phyloP scores from a whole-genome alignment of 192 early-diverging fungal species.

The Rhizoclosmatium sp. region DNA sequence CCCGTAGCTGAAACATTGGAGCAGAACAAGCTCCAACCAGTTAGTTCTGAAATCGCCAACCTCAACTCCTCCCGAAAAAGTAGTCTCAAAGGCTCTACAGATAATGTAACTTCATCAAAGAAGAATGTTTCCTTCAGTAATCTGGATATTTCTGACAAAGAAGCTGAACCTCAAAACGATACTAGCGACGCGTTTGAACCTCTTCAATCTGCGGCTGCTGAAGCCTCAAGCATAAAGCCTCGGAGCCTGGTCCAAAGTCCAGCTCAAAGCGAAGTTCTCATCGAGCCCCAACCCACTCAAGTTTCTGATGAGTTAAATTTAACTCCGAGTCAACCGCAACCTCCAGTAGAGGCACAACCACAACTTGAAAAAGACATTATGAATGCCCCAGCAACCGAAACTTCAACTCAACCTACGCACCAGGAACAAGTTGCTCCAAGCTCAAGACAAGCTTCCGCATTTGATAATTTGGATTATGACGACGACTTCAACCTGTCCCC shows the following conservation, averaged over 20 bases:
- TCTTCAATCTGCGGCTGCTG: too few species aligned
- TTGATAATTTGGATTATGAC: neutral
- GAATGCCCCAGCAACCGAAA: neutral
- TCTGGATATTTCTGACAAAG: neutral
- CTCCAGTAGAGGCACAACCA: too few species aligned
- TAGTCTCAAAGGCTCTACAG: conserved; percentile 4
- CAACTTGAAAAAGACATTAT: neutral
- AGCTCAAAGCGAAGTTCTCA: too few species aligned
- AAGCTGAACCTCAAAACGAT: neutral
- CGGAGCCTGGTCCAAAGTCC: too few species aligned
- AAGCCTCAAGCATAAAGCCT: too few species aligned
- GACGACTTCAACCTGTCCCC: neutral
- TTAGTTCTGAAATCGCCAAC: neutral
- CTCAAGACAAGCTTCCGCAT: neutral
- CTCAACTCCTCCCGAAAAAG: neutral
- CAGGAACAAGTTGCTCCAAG: too few species aligned
- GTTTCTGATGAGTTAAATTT: too few species aligned
- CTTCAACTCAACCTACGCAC: neutral
- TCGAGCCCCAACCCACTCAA: too few species aligned
- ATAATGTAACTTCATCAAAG: neutral
- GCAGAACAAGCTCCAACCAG: too few species aligned
- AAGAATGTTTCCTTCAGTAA: neutral
- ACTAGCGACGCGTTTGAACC: neutral
- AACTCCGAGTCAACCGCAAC: too few species aligned
- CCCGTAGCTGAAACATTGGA: too few species aligned